These are phyloP conservation scores for Tricholoma bakamatsutake DNA, from an alignment of 768 basidiomycete genomes.

Conservation along the genomic window DNA sequence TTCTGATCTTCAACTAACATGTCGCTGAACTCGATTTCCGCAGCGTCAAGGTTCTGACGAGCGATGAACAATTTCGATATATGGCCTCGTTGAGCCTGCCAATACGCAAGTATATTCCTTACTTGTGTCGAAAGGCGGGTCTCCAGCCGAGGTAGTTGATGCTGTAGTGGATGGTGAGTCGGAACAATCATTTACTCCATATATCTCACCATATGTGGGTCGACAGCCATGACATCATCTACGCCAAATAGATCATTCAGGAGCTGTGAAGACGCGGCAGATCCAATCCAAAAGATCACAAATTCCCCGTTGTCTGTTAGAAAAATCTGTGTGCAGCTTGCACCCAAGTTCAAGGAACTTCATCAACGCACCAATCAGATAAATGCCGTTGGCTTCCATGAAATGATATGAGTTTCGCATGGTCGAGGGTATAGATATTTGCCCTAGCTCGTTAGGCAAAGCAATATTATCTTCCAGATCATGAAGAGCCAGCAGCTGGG, in stretches of 20 bases:
- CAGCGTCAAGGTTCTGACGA: conserved; percentile 87
- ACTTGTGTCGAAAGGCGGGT: conserved; percentile 81
- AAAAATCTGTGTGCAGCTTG: neutral
- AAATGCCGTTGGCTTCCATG: conserved; percentile 91
- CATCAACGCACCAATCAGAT: conserved; percentile 68
- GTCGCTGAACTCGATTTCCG: conserved; percentile 94
- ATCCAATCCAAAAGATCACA: conserved; percentile 88
- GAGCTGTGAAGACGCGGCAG: conserved; percentile 74
- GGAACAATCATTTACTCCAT: neutral
- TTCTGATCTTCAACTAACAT: conserved; percentile 97
- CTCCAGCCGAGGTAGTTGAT: conserved; percentile 57
- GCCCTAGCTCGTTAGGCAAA: conserved; percentile 58
- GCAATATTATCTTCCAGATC: conserved; percentile 70
- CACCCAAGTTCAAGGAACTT: neutral
- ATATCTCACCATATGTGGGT: conserved; percentile 58
- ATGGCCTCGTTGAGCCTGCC: conserved; percentile 48
- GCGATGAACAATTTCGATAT: conserved; percentile 64
- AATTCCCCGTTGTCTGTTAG: conserved; percentile 78
- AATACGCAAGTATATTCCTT: conserved; percentile 74
- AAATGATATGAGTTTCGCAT: conserved; percentile 81
- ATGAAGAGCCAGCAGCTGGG: conserved; percentile 82
- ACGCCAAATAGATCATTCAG: conserved; percentile 80
- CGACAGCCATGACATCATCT: conserved; percentile 67
- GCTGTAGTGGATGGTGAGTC: neutral
- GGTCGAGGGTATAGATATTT: conserved; percentile 60